Evolutionary conservation across 2,329 filamentous ascomycete species (phyloP).

Genomic region (Penicillium concentricum): DNA sequence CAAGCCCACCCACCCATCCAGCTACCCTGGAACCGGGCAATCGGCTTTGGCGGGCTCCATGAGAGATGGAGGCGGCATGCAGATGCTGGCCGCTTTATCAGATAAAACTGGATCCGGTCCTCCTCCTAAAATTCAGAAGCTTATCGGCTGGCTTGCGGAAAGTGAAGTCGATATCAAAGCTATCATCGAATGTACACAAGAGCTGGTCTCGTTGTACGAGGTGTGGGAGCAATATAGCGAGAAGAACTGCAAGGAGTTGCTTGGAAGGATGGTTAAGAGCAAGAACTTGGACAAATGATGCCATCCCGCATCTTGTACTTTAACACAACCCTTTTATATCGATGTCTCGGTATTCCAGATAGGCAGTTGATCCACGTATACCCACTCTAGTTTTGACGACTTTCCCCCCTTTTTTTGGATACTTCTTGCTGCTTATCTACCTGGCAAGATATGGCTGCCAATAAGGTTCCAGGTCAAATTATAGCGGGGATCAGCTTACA

Average conservation of each 20-base stretch:
- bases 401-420: background rate
- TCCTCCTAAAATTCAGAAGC: constrained; percentile 55
- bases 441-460: background rate
- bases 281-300: constrained; percentile 57
- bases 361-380: background rate
- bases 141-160: constrained; percentile 80
- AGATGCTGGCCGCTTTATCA: constrained; percentile 35
- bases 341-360: background rate
- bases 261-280: constrained; percentile 62
- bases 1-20: constrained; percentile 57
- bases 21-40: constrained; percentile 33
- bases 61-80: constrained; percentile 36
- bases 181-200: constrained; percentile 86
- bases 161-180: constrained; percentile 80
- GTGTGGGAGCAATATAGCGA: constrained; percentile 66
- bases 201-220: constrained; percentile 87
- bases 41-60: constrained; percentile 35
- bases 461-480: background rate
- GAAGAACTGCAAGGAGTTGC: constrained; percentile 62
- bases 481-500: background rate
- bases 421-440: background rate
- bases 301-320: background rate
- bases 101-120: constrained; percentile 32
- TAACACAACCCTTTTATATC: background rate
- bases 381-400: background rate